A percentile compares a stretch with the other conserved stretches of the same genome.
Conservation (phyloP, 495 filamentous ascomycete species). For the Polyplosphaeria fusca region DNA sequence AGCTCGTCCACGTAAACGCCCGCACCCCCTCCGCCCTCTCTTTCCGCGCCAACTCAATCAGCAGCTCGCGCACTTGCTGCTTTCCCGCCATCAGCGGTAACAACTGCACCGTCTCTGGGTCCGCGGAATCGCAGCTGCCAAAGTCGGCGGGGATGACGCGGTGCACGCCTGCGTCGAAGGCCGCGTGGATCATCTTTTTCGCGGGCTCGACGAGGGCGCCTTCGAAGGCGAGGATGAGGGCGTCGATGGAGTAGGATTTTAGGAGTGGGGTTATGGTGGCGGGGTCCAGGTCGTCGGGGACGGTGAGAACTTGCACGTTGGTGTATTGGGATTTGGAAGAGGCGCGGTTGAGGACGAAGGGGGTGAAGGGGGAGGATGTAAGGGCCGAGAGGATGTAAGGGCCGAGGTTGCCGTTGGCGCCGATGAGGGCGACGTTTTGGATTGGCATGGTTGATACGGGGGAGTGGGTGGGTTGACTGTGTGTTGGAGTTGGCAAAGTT, state of each 20-base stretch:
- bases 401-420: constrained; percentile 29
- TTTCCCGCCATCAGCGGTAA: constrained; percentile 30
- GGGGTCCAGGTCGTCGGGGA: constrained; percentile 27
- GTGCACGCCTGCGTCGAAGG: constrained; percentile 23
- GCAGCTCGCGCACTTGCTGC: constrained; percentile 16
- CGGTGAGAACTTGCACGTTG: constrained; percentile 12
- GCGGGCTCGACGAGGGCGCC: constrained; percentile 19
- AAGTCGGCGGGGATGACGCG: constrained; percentile 32
- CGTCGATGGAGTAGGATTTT: constrained; percentile 12
- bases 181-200: constrained; percentile 26
- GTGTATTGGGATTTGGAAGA: constrained; percentile 28
- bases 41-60: constrained; percentile 2
- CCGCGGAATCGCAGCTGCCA: constrained; percentile 31
- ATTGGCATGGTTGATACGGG: constrained; percentile 15
- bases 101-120: constrained; percentile 16
- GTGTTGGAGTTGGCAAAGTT: no score
- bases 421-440: constrained; percentile 27
- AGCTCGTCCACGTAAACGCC: constrained; percentile 28
- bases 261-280: constrained; percentile 3
- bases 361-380: constrained; percentile 12
- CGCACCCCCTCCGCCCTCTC: constrained; percentile 4
- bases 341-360: constrained; percentile 25
- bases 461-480: no score
- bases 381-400: constrained; percentile 24
- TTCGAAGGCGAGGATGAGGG: constrained; percentile 30